A percentile compares a stretch with the other conserved stretches of the same genome.
phyloP scores from a whole-genome alignment of 2,329 filamentous ascomycete genomes.

The Chaetothyriales sp. region DNA sequence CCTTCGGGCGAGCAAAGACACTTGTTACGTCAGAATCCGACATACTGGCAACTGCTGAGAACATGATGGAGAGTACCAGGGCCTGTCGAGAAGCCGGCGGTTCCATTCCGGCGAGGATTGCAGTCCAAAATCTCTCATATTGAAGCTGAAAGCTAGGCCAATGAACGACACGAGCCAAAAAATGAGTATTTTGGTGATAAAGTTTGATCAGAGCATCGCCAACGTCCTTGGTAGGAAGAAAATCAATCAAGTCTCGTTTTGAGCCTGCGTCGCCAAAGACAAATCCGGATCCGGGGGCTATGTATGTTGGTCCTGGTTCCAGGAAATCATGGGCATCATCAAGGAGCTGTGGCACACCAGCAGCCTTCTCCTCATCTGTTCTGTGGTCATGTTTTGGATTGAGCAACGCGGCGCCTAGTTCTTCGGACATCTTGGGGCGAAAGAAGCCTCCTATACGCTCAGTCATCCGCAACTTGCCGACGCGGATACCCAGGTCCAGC shows the following conservation, averaged over 20 bases:
- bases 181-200: slow-evolving; percentile 56
- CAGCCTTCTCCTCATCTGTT: slow-evolving; percentile 7
- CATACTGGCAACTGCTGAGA: slow-evolving; percentile 56
- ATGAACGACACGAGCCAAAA: slow-evolving; percentile 55
- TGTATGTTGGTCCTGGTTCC: slow-evolving; percentile 51
- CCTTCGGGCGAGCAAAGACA: slow-evolving; percentile 45
- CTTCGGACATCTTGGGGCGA: slow-evolving; percentile 55
- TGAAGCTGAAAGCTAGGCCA: slow-evolving; percentile 51
- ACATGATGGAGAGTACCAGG: slow-evolving; percentile 54
- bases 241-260: slow-evolving; percentile 42
- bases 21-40: slow-evolving; percentile 38
- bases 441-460: slow-evolving; percentile 62
- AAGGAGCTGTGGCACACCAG: slow-evolving; percentile 4
- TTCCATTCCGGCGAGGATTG: slow-evolving; percentile 45
- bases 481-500: slow-evolving; percentile 56
- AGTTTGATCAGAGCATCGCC: slow-evolving; percentile 51
- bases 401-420: slow-evolving; percentile 36
- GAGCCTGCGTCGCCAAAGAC: slow-evolving; percentile 45
- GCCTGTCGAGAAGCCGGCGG: slow-evolving; percentile 53
- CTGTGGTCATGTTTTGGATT: slow-evolving; percentile 5
- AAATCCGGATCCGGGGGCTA: slow-evolving; percentile 54
- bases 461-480: slow-evolving; percentile 60
- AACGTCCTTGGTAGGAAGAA: slow-evolving; percentile 44
- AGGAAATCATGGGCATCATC: slow-evolving; percentile 35
- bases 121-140: slow-evolving; percentile 53